Conservation (phyloP, 495 filamentous ascomycete genomes). For the Talaromyces trachyspermus region DNA sequence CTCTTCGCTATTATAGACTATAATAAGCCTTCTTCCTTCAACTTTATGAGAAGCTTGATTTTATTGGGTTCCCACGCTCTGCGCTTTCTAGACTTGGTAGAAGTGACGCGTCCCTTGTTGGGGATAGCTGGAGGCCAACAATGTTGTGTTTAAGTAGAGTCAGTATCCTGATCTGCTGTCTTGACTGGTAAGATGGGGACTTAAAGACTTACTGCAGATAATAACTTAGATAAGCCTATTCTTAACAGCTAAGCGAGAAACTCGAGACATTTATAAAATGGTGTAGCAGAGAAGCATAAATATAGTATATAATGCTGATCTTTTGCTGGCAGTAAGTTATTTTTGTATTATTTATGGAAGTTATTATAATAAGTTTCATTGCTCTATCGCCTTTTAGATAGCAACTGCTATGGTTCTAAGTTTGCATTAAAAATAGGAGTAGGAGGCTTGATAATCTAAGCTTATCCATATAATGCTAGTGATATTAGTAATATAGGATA, state of each 20-base stretch:
- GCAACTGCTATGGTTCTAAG: background rate
- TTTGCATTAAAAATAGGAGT: background rate
- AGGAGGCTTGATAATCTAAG: slow-evolving; percentile 1
- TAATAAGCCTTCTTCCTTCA: background rate
- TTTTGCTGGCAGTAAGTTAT: background rate
- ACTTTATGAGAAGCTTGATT: slow-evolving; percentile 5
- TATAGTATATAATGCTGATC: background rate
- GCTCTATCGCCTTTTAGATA: background rate
- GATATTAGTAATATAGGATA: background rate
- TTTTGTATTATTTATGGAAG: background rate
- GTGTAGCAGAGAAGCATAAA: background rate
- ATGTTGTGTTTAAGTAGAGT: background rate
- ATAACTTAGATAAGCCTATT: background rate
- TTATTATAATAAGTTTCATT: background rate
- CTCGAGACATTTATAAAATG: background rate
- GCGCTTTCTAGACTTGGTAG: background rate
- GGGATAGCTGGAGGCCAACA: background rate
- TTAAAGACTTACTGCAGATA: background rate
- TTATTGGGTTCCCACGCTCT: background rate
- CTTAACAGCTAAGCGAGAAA: background rate
- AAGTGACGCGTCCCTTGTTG: background rate
- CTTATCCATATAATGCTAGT: background rate
- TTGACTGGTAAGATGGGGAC: background rate
- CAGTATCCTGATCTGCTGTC: background rate
- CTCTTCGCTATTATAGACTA: background rate